These are phyloP conservation scores for Vanderwaltozyma verrucispora DNA, from an alignment of 805 yeast species.

Conservation along the genomic window DNA sequence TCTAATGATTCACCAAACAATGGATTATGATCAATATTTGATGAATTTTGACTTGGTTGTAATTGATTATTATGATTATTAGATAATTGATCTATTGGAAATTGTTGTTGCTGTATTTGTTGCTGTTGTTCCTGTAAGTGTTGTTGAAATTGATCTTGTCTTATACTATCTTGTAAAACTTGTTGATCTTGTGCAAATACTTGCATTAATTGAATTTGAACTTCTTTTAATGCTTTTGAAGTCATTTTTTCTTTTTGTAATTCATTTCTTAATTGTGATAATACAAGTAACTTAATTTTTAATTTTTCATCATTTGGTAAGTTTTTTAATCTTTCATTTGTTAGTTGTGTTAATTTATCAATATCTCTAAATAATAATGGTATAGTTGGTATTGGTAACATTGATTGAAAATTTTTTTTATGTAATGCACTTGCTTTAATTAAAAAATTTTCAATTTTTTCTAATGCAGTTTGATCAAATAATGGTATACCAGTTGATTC, in stretches of 20 bases:
- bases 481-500: conserved; percentile 38
- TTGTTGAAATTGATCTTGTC: conserved; percentile 22
- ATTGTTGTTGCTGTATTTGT: conserved; percentile 11
- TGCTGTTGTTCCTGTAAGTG: conserved; percentile 20
- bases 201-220: conserved; percentile 33
- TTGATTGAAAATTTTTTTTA: conserved; percentile 26
- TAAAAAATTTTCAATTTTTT: conserved; percentile 65
- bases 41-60: background rate
- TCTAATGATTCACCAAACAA: conserved; percentile 9
- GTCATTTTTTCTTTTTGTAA: conserved; percentile 28
- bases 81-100: too few relatives aligned
- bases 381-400: conserved; percentile 23
- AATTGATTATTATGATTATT: background rate
- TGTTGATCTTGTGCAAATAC: conserved; percentile 31
- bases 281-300: conserved; percentile 25
- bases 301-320: conserved; percentile 28
- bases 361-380: conserved; percentile 27
- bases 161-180: conserved; percentile 18
- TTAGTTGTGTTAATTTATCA: conserved; percentile 28
- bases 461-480: conserved; percentile 61
- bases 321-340: conserved; percentile 25
- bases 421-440: conserved; percentile 44
- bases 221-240: conserved; percentile 23
- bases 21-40: conserved; percentile 5
- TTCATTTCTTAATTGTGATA: conserved; percentile 29